These are phyloP conservation scores for Plantago elongata DNA, from an alignment of 257 asterid genomes.

Conservation along the genomic window DNA sequence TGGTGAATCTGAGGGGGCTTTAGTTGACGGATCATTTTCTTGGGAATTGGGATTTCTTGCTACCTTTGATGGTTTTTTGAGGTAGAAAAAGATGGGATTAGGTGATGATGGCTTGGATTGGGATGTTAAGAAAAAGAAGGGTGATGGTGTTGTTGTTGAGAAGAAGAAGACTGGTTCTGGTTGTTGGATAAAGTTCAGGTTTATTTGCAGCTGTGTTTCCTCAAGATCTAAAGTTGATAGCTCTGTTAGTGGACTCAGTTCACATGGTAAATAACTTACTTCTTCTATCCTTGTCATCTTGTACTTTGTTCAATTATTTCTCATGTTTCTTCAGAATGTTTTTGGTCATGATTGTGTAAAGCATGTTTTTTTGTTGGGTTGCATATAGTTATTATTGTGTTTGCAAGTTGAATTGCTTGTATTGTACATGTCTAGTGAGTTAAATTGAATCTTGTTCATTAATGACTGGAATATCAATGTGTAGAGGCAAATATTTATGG, in stretches of 20 bases:
- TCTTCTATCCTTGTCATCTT: constrained; percentile 10
- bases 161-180: constrained; percentile 22
- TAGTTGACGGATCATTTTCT: constrained; percentile 5
- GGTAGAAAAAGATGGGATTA: constrained; percentile 57
- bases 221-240: constrained; percentile 98
- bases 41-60: constrained; percentile 29
- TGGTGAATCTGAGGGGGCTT: constrained; percentile 16
- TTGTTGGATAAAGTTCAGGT: constrained; percentile 74
- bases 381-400: constrained; percentile 1
- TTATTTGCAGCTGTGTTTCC: constrained; percentile 75
- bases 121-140: constrained; percentile 38
- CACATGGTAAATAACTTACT: constrained; percentile 49
- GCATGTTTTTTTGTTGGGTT: constrained; percentile 7
- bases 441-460: constrained; percentile 1
- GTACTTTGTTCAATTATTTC: neutral
- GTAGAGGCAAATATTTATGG: neutral
- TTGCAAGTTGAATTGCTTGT: neutral
- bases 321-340: neutral
- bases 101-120: constrained; percentile 40
- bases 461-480: neutral
- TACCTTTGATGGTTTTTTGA: constrained; percentile 30
- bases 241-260: constrained; percentile 86
- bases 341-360: neutral
- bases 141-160: constrained; percentile 29
- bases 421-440: constrained; percentile 12